Conservation (phyloP, 371 early-diverging fungal genomes). For the Gilbertella persicaria region DNA sequence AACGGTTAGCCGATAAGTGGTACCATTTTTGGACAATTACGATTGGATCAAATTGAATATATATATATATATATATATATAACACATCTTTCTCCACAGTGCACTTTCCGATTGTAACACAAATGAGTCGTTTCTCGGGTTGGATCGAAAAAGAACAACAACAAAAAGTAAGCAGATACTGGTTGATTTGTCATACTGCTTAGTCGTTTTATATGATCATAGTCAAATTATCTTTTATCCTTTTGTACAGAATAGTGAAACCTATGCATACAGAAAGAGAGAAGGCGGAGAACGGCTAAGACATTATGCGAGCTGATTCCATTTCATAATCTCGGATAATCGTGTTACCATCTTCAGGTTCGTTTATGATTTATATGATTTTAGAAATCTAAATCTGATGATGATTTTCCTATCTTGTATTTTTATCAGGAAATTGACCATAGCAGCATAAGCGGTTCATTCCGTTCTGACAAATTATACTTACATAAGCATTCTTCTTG, state of each 20-base stretch:
- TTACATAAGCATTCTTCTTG: no score
- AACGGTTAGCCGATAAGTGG: slow-evolving; percentile 15
- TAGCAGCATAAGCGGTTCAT: no score
- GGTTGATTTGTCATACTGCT: not conserved
- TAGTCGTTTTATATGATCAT: no score
- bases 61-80: not conserved
- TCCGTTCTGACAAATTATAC: no score
- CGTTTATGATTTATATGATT: no score
- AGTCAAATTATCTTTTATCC: no score
- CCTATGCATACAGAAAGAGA: not conserved
- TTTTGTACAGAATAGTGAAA: not conserved
- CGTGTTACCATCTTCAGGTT: no score
- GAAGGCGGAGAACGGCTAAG: slow-evolving; percentile 7
- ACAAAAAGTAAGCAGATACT: not conserved
- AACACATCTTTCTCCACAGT: not conserved
- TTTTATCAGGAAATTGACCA: no score
- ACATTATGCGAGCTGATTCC: slow-evolving; percentile 5
- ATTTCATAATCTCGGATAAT: no score
- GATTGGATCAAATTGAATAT: slow-evolving; percentile 5
- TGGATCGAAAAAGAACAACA: not conserved
- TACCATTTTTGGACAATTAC: not conserved
- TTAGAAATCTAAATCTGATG: no score
- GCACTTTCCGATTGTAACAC: slow-evolving; percentile 15
- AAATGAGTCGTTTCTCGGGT: not conserved
- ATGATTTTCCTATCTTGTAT: no score